phyloP scores from a whole-genome alignment of 495 filamentous ascomycete genomes.

The Daldinia concentrica region DNA sequence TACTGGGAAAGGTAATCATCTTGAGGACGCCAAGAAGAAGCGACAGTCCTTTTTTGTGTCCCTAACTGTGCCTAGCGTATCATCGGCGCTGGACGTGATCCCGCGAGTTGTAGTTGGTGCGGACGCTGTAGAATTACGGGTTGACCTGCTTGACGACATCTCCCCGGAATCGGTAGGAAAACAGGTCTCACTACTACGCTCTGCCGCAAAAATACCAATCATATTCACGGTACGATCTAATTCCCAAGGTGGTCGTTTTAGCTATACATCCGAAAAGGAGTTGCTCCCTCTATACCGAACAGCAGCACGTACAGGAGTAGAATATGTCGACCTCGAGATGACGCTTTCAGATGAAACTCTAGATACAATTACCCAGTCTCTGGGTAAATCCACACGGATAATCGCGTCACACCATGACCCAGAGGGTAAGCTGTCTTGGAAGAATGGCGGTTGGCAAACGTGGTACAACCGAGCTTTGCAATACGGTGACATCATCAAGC shows the following conservation, averaged over 20 bases:
- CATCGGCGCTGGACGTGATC: constrained; percentile 68
- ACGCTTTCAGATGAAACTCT: constrained; percentile 73
- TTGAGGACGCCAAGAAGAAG: constrained; percentile 74
- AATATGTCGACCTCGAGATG: constrained; percentile 95
- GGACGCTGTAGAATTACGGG: constrained; percentile 92
- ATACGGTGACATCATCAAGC: constrained; percentile 92
- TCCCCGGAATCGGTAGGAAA: constrained; percentile 78
- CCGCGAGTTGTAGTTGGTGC: constrained; percentile 81
- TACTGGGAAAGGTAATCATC: constrained; percentile 70
- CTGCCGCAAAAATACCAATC: constrained; percentile 78
- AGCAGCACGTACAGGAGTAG: constrained; percentile 82
- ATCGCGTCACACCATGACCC: constrained; percentile 97
- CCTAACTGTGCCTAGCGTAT: constrained; percentile 80
- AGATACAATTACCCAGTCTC: constrained; percentile 66
- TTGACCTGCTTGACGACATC: constrained; percentile 89
- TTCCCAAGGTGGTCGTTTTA: constrained; percentile 89
- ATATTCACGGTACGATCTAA: constrained; percentile 93
- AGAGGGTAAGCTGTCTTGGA: constrained; percentile 80
- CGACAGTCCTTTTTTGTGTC: constrained; percentile 91
- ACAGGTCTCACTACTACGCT: constrained; percentile 83
- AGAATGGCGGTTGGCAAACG: constrained; percentile 84
- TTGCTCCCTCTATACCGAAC: constrained; percentile 77
- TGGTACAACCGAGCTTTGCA: constrained; percentile 88
- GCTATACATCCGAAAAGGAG: constrained; percentile 74
- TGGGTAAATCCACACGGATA: constrained; percentile 76